phyloP scores from a whole-genome alignment of 2,329 filamentous ascomycete genomes.

The Neocatenulostroma microsporum region DNA sequence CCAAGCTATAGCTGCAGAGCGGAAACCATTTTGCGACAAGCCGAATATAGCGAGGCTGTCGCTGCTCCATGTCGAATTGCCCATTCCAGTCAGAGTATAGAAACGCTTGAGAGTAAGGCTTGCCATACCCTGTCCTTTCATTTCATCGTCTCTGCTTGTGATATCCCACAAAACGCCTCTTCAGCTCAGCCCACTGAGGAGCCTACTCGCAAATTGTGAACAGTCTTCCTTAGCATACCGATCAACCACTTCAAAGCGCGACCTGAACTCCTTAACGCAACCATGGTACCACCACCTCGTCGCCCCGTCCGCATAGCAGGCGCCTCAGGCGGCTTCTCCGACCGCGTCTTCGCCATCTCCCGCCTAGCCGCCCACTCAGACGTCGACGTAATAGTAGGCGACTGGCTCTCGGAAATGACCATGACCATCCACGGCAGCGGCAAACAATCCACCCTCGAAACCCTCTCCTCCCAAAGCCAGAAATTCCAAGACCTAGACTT shows the following conservation, averaged over 20 bases:
- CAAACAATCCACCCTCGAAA: constrained; percentile 11
- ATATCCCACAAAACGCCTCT: too few species aligned
- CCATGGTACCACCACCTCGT: neutral
- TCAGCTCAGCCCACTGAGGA: too few species aligned
- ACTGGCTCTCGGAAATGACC: constrained; percentile 47
- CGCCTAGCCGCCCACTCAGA: constrained; percentile 30
- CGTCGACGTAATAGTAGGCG: constrained; percentile 41
- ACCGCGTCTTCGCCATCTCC: constrained; percentile 25
- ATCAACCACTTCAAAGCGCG: too few species aligned
- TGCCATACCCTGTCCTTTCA: too few species aligned
- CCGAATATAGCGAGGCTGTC: constrained; percentile 1
- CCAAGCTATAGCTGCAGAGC: neutral
- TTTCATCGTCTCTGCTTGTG: too few species aligned
- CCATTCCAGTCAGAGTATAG: too few species aligned
- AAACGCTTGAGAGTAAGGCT: too few species aligned
- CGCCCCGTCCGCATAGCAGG: constrained; percentile 18
- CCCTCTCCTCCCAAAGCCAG: constrained; percentile 6
- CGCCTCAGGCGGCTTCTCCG: constrained; percentile 29
- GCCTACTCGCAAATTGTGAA: too few species aligned
- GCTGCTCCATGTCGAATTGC: too few species aligned
- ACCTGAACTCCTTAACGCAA: too few species aligned
- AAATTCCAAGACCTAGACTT: constrained; percentile 6
- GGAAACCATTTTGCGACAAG: constrained; percentile 1
- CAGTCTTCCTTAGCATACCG: too few species aligned
- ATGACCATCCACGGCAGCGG: constrained; percentile 36